Base-by-base conservation (phyloP, 352 stramenopile species). In the Phytopythium delawarense region DNA sequence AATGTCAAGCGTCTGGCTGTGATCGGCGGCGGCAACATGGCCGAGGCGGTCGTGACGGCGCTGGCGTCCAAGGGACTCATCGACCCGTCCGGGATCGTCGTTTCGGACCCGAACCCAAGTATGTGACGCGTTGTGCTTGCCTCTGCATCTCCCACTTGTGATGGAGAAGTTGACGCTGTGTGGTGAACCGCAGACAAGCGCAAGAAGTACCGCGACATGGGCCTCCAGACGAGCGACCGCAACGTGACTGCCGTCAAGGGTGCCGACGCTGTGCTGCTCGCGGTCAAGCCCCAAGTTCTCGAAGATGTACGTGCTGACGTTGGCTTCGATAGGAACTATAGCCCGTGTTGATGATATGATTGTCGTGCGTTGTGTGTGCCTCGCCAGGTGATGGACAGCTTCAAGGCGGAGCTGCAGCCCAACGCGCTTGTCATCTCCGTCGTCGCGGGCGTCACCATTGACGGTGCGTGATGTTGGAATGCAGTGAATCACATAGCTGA, bases 271-370 rank as follows among this genome's bases (percentile, higher is more conserved):
- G 89, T 98, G 63, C 78, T 99, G 35, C 77, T 97, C 57, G 92
- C 90, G 8, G 91, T 98, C 20, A 99, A 99, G 72, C 96, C 96
- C 13, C 96, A 98, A 83, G 97, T 98, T 67, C 70, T 97, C 0
- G 79, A 82, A 6, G 79, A 94, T 30, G 88, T 96, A 72, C 40
- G 74, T 71, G 23, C 0, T 15, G 15, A 13, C 7, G 5, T 13
- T 39, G 34, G 1, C 16, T 52, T 34, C 11, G 1, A 9, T 28
- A 54, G 7, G 23, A 35, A 34, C 23, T 34, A 9, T 58, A 28
- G 18, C 12, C 21, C 39, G 40, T 4, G 16, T 1, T 44, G 32
- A 7, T 20, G 35, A 11, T 37, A 7, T 49, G 21, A 49, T 39
- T 21, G 28, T 11, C n/a, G 44, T 39, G 0, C 2, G 25, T 23